Evolutionary conservation across 2,329 filamentous ascomycete species (phyloP).

Genomic region (Phialophora chinensis): DNA sequence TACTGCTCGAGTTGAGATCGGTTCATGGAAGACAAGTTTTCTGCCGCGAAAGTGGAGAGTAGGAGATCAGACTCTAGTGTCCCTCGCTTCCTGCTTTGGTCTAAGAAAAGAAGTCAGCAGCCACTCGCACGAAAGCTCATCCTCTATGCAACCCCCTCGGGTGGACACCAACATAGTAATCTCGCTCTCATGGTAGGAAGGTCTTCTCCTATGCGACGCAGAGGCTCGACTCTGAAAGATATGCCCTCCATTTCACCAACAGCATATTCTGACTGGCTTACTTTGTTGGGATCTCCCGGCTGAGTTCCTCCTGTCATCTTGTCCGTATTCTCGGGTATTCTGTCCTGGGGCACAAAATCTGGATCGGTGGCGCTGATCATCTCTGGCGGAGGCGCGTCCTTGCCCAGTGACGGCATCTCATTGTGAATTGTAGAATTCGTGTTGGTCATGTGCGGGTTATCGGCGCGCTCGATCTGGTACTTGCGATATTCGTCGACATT

Average conservation of each 20-base stretch:
- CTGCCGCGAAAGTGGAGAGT: conserved; percentile 90
- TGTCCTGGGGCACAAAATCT: conserved; percentile 64
- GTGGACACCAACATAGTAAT: conserved; percentile 64
- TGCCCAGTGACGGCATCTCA: conserved; percentile 63
- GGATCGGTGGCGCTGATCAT: conserved; percentile 63
- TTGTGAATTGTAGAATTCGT: conserved; percentile 68
- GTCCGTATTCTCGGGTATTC: conserved; percentile 66
- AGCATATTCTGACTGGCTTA: conserved; percentile 68
- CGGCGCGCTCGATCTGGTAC: conserved; percentile 61
- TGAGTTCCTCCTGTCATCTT: conserved; percentile 70
- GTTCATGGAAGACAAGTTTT: conserved; percentile 76
- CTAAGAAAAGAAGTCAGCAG: conserved; percentile 46
- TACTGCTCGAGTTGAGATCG: conserved; percentile 77
- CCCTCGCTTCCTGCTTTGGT: conserved; percentile 95
- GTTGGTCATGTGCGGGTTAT: conserved; percentile 69
- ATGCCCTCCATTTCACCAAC: conserved; percentile 89
- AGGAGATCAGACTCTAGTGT: conserved; percentile 95
- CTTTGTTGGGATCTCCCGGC: conserved; percentile 51
- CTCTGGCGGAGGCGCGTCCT: conserved; percentile 64
- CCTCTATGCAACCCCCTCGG: background rate
- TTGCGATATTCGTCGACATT: conserved; percentile 62
- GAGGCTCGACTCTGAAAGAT: conserved; percentile 86
- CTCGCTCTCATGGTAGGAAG: conserved; percentile 84
- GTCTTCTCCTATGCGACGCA: conserved; percentile 83
- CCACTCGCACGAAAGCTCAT: background rate